Conservation (phyloP, 2,329 filamentous ascomycete species). For the Calycina herbarum region DNA sequence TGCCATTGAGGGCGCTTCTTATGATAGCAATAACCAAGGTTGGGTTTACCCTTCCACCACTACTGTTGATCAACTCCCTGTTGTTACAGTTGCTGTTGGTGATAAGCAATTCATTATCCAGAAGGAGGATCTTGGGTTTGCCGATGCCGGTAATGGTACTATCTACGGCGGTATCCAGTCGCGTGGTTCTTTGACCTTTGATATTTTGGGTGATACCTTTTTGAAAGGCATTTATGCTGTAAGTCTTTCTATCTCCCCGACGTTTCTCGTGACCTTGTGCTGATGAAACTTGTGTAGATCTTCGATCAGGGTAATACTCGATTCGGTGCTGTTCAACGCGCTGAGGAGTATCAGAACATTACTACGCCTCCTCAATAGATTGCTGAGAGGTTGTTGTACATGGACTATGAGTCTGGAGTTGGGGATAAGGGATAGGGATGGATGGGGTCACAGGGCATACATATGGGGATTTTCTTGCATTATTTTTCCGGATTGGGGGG, state of each 20-base stretch:
- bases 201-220: slow-evolving; percentile 59
- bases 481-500: too few relatives aligned
- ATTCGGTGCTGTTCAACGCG: slow-evolving; percentile 56
- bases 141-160: slow-evolving; percentile 52
- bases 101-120: slow-evolving; percentile 56
- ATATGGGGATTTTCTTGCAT: not conserved
- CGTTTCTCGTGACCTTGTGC: not conserved
- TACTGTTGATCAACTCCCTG: slow-evolving; percentile 54
- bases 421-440: not conserved
- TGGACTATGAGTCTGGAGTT: not conserved
- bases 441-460: not conserved
- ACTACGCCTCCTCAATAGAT: slow-evolving; percentile 23
- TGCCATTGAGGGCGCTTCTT: slow-evolving; percentile 60
- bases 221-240: slow-evolving; percentile 61
- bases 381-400: not conserved
- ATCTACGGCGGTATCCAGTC: slow-evolving; percentile 62
- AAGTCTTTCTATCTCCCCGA: slow-evolving; percentile 31
- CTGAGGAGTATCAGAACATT: slow-evolving; percentile 34
- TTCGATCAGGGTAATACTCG: slow-evolving; percentile 58
- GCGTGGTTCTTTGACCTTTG: slow-evolving; percentile 52
- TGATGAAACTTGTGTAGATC: slow-evolving; percentile 42
- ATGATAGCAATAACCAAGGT: slow-evolving; percentile 58
- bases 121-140: slow-evolving; percentile 60
- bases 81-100: slow-evolving; percentile 63
- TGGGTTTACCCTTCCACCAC: slow-evolving; percentile 61